A percentile compares a stretch with the other conserved stretches of the same genome.
phyloP scores from a whole-genome alignment of 345 rosid genomes.

The Citrus mangshanensis region DNA sequence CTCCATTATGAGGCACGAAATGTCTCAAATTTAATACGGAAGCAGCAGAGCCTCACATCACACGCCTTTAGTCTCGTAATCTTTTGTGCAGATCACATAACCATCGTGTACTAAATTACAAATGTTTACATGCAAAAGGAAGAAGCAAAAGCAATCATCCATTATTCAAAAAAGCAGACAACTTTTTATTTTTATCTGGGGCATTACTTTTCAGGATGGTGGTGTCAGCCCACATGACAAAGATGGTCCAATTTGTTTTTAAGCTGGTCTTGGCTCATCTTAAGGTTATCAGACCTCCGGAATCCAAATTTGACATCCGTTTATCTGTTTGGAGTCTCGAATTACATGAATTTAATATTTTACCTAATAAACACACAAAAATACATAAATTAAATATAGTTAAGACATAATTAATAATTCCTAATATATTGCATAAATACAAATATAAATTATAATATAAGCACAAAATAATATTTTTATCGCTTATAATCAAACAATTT shows the following conservation, averaged over 20 bases:
- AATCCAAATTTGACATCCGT: no score
- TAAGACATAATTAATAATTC: no score
- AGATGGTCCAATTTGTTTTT: not conserved
- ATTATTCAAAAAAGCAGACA: not conserved
- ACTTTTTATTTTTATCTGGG: not conserved
- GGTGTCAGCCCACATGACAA: not conserved
- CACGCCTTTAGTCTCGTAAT: not conserved
- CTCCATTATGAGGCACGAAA: not conserved
- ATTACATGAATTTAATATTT: no score
- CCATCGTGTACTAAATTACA: not conserved
- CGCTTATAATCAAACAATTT: no score
- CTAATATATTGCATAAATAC: no score
- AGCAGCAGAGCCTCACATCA: not conserved
- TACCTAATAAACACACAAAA: no score
- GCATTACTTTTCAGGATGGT: not conserved
- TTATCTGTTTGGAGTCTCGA: no score
- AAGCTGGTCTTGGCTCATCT: no score
- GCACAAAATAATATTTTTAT: no score
- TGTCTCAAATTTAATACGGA: not conserved
- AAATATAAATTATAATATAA: no score
- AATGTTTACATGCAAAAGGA: not conserved
- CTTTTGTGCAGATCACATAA: not conserved
- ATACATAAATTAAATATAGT: no score
- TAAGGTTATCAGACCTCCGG: no score
- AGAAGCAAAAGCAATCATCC: not conserved